Evolutionary conservation across 345 rosid genomes (phyloP), one percentile per base, ranked within the genome.

Genomic region (Rhodamnia argentea): DNA sequence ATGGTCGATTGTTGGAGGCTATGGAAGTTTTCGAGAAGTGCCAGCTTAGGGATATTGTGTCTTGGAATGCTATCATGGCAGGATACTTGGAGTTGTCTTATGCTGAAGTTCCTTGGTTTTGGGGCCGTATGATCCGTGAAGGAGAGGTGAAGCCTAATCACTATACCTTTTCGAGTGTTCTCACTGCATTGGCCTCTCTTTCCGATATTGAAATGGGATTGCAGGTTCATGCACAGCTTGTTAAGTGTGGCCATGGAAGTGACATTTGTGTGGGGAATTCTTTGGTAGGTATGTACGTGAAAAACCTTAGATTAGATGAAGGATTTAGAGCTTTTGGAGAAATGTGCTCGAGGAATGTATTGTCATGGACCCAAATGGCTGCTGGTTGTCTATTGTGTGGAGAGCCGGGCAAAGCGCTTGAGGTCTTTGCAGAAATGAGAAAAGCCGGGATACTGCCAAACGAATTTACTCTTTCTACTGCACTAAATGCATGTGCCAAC

Each of bases 61-160:
- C 94, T 55, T 93, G 95, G 94, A 93, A 93, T 88, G 90, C 92
- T 5, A 86, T 92, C 89, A 87, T 92, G 91, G 90, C 87, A 82
- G 94, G 95, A 47, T 90, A 88, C 83, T 86, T 89, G 89, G 91
- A 90, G 86, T 57, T 60, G 50, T 91, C 88, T 60, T 90, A 82
- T 62, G 51, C 59, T 4, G 86, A 87, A 23, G 56, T 92, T 24
- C 92, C 93, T 2, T 53, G 58, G 4, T 89, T 93, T 82, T 91
- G 91, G 94, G 85, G 82, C 70, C 85, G 88, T 42, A 92, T 93
- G 93, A 86, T 60, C 84, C 82, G 58, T 60, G 92, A 91, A 62
- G 91, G 90, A 70, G 78, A 70, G 27, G 84, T 92, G 74, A 90
- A 90, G 86, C 94, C 93, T 22, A 94, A 93, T 86, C 84, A 90